These are phyloP conservation scores for Cubamyces sp. DNA, from an alignment of 768 basidiomycete species.

Conservation along the genomic window DNA sequence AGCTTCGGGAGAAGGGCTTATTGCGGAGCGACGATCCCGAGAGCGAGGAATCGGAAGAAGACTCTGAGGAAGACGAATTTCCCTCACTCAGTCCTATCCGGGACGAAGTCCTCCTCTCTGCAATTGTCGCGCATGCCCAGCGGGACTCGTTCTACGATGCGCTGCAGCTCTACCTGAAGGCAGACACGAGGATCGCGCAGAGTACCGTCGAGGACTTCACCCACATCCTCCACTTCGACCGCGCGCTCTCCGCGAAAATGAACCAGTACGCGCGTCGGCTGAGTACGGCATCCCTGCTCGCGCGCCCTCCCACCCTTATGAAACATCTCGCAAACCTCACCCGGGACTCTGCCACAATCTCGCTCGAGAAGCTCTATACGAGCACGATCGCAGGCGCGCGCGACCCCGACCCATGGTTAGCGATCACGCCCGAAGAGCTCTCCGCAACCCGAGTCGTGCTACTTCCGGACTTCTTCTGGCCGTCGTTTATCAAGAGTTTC, in stretches of 20 bases:
- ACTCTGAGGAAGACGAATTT: neutral
- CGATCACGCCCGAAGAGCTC: slow-evolving; percentile 38
- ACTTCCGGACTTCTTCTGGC: slow-evolving; percentile 64
- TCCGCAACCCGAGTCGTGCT: slow-evolving; percentile 42
- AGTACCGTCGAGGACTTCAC: slow-evolving; percentile 46
- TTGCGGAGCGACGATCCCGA: neutral
- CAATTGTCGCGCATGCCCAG: slow-evolving; percentile 64
- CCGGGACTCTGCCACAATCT: slow-evolving; percentile 33
- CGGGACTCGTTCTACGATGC: slow-evolving; percentile 61
- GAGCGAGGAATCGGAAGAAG: neutral
- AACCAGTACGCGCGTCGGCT: slow-evolving; percentile 51
- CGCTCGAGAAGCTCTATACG: slow-evolving; percentile 54
- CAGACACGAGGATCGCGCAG: slow-evolving; percentile 41
- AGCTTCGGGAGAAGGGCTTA: slow-evolving; percentile 29
- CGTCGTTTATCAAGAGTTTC: slow-evolving; percentile 67
- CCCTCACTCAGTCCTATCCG: slow-evolving; percentile 10
- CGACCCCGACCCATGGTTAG: slow-evolving; percentile 58
- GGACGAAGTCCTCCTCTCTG: slow-evolving; percentile 50
- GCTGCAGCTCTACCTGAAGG: slow-evolving; percentile 46
- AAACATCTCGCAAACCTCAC: slow-evolving; percentile 55
- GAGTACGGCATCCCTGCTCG: slow-evolving; percentile 54
- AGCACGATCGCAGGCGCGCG: slow-evolving; percentile 53
- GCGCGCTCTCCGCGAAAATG: slow-evolving; percentile 46
- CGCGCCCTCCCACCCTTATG: slow-evolving; percentile 51
- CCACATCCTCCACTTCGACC: slow-evolving; percentile 39